Base-by-base conservation (phyloP, 1,284 basidiomycete genomes). In the Ustilago vetiveriae region DNA sequence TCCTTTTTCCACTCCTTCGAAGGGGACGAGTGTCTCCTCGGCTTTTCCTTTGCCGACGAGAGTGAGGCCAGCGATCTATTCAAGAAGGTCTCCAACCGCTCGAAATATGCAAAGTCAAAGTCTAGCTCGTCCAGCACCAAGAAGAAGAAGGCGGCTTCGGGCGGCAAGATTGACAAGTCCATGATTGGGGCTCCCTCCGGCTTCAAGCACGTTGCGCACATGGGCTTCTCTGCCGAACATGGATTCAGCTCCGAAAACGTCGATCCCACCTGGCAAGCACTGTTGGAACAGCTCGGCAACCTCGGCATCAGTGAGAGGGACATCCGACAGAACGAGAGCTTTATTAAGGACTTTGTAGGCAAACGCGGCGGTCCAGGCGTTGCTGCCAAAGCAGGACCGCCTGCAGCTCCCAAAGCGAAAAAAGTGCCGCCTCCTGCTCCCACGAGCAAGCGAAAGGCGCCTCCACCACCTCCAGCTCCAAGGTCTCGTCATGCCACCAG, bases 1-100 rank as follows among this genome's bases (percentile, higher is more conserved):
- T 87, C 90, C 2, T 96, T 90, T 86, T 97, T 98, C 82, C 92
- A 97, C 84, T 90, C 92, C 3, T 98, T 97, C 82, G 86, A 90
- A 13, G 91, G 92, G 50, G 94, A 98, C 84, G 86, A 89, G 72
- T 93, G 90, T 78, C 90, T 92, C 88, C 87, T 98, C 76, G 94
- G 92, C 1, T 86, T 98, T 63, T 92, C 94, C 19, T 98, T 96
- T 78, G 87, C 91, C 1, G 90, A 93, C 43, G 92, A 96, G 81
- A 83, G 85, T 19, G 95, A 98, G 79, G 95, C 94, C 0, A 88
- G 88, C 77, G 85, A 88, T n/a, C 88, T 98, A 66, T 88, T 88
- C 85, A 97, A 97, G 83, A 96, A 94, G 82, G 89, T 97, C 21
- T 86, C 85, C 1, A 85, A 85, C 39, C 87, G 86, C 17, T 82